phyloP scores from a whole-genome alignment of 2,329 filamentous ascomycete genomes.

The Fusarium devonianum region DNA sequence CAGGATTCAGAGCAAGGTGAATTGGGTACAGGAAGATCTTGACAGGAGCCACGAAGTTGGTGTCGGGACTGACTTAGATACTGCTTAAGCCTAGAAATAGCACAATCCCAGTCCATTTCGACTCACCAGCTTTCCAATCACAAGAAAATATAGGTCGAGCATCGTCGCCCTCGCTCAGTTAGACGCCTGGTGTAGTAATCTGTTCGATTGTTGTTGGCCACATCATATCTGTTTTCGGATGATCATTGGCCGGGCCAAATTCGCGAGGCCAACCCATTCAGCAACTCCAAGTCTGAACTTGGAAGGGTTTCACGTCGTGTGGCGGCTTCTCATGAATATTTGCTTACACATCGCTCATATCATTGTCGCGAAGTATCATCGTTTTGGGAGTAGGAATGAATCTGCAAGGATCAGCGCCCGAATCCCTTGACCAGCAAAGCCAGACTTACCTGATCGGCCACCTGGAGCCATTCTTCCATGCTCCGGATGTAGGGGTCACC shows the following conservation, averaged over 20 bases:
- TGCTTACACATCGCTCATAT: not conserved
- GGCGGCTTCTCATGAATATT: not conserved
- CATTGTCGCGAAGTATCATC: not conserved
- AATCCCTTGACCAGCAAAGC: not conserved
- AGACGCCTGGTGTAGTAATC: too few species aligned
- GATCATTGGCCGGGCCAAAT: too few species aligned
- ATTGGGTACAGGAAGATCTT: conserved; percentile 21
- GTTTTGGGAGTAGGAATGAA: conserved; percentile 32
- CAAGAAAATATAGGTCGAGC: too few species aligned
- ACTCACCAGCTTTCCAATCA: too few species aligned
- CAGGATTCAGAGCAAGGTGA: conserved; percentile 38
- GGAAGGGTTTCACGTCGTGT: too few species aligned
- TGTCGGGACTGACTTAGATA: conserved; percentile 11
- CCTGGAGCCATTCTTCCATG: conserved; percentile 80
- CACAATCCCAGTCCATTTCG: too few species aligned
- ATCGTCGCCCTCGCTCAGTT: too few species aligned
- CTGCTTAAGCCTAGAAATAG: not conserved
- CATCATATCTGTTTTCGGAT: too few species aligned
- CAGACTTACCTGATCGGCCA: conserved; percentile 70
- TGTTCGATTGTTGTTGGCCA: too few species aligned
- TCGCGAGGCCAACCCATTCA: too few species aligned
- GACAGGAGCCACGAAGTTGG: conserved; percentile 23
- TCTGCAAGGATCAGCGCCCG: conserved; percentile 26
- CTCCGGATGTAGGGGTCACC: conserved; percentile 76
- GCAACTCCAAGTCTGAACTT: too few species aligned